phyloP scores from a whole-genome alignment of 441 rosid species.

The Macaranga tanarius region DNA sequence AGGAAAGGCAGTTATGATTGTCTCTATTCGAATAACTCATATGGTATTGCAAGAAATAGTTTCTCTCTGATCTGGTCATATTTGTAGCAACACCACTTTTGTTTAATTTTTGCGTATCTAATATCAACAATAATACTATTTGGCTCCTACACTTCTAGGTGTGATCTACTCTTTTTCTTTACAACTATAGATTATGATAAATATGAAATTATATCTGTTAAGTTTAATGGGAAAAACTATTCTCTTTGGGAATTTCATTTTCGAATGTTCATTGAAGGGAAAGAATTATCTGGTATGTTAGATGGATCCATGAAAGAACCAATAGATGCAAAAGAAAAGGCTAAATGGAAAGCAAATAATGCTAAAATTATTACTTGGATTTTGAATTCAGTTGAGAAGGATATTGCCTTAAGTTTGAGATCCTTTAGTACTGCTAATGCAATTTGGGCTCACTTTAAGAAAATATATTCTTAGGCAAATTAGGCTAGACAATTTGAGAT shows the following conservation, averaged over 20 bases:
- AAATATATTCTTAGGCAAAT: background rate
- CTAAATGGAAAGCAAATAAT: no score
- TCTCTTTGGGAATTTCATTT: no score
- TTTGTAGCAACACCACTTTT: no score
- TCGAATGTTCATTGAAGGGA: slow-evolving; percentile 3
- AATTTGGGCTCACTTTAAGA: background rate
- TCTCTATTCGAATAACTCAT: no score
- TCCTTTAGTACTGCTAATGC: background rate
- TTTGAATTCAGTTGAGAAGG: no score
- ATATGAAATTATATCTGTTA: background rate
- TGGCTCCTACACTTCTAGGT: no score
- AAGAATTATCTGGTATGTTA: background rate
- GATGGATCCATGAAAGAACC: background rate
- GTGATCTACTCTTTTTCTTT: no score
- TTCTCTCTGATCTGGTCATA: no score
- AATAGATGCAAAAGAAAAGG: slow-evolving; percentile 8
- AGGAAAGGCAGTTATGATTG: no score
- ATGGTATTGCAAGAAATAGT: no score
- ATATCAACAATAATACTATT: no score
- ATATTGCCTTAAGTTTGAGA: background rate
- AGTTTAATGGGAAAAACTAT: slow-evolving; percentile 14
- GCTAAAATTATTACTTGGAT: slow-evolving; percentile 1
- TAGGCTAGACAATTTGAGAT: slow-evolving; percentile 4
- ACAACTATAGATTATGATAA: slow-evolving; percentile 16
- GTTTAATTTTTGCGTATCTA: no score